phyloP scores from a whole-genome alignment of 2,329 filamentous ascomycete species.

The Calycina marina region DNA sequence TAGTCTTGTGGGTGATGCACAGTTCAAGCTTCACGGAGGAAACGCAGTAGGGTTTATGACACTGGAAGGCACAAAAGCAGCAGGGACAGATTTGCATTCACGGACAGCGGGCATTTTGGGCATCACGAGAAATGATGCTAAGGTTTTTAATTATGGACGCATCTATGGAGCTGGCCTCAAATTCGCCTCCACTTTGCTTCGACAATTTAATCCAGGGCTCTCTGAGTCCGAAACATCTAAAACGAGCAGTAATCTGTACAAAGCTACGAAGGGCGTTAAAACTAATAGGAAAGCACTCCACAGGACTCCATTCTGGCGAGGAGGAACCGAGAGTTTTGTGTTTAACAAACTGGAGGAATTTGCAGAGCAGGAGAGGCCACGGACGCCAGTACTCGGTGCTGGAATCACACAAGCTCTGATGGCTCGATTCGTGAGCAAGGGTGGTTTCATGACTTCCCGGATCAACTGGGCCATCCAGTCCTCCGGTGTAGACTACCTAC shows the following conservation, averaged over 20 bases:
- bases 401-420: slow-evolving; percentile 94
- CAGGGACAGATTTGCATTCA: slow-evolving; percentile 87
- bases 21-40: slow-evolving; percentile 87
- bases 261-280: slow-evolving; percentile 79
- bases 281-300: slow-evolving; percentile 59
- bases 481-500: slow-evolving; percentile 91
- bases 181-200: slow-evolving; percentile 77
- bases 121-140: slow-evolving; percentile 89
- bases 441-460: slow-evolving; percentile 84
- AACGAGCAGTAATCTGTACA: slow-evolving; percentile 69
- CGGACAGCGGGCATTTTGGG: slow-evolving; percentile 84
- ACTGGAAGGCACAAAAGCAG: slow-evolving; percentile 84
- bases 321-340: slow-evolving; percentile 91
- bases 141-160: slow-evolving; percentile 96
- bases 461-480: slow-evolving; percentile 99
- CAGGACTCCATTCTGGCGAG: slow-evolving; percentile 78
- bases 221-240: slow-evolving; percentile 64
- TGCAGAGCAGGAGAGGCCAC: slow-evolving; percentile 80
- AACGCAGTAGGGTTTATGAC: slow-evolving; percentile 99
- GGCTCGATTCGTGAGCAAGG: slow-evolving; percentile 72
- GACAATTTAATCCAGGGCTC: slow-evolving; percentile 82
- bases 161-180: slow-evolving; percentile 97
- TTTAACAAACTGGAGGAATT: slow-evolving; percentile 98
- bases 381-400: slow-evolving; percentile 83
- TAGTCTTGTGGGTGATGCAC: slow-evolving; percentile 83